Percentiles rank a stretch among this genome's conserved stretches.
phyloP scores from a whole-genome alignment of 805 yeast species.

The Pichia ethanolica region DNA sequence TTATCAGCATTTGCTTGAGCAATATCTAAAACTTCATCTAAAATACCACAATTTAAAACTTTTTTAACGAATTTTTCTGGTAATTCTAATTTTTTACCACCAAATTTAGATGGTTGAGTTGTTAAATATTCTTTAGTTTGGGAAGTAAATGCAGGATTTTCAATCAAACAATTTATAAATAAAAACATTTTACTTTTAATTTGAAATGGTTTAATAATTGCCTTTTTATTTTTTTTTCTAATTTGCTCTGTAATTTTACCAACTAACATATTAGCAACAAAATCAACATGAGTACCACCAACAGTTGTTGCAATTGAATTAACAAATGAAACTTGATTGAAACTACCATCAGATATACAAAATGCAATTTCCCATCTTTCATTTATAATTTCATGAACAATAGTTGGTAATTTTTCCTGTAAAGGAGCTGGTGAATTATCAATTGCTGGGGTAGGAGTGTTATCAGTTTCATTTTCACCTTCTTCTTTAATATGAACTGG shows the following conservation, averaged over 20 bases:
- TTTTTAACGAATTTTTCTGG: slow-evolving; percentile 70
- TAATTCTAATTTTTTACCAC: slow-evolving; percentile 68
- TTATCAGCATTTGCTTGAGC: slow-evolving; percentile 86
- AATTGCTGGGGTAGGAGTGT: no score
- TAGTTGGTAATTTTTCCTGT: slow-evolving; percentile 39
- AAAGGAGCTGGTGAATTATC: slow-evolving; percentile 8
- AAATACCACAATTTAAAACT: slow-evolving; percentile 58
- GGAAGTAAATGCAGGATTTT: slow-evolving; percentile 94
- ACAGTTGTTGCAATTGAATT: slow-evolving; percentile 95
- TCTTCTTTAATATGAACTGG: slow-evolving; percentile 9
- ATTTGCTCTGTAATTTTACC: slow-evolving; percentile 65
- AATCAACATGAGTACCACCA: slow-evolving; percentile 94
- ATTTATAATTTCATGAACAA: slow-evolving; percentile 73
- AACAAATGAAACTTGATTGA: slow-evolving; percentile 93
- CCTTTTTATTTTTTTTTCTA: slow-evolving; percentile 55
- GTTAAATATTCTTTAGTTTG: slow-evolving; percentile 96
- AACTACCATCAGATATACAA: slow-evolving; percentile 82
- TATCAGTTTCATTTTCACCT: background rate
- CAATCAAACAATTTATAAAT: slow-evolving; percentile 85
- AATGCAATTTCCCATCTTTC: slow-evolving; percentile 96
- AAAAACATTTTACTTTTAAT: slow-evolving; percentile 84
- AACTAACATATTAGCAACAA: slow-evolving; percentile 77
- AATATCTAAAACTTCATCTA: slow-evolving; percentile 72
- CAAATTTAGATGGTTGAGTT: slow-evolving; percentile 82
- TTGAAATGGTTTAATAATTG: slow-evolving; percentile 80